Evolutionary conservation across 2,329 filamentous ascomycete genomes (phyloP), one percentile per base, ranked within the genome.

Genomic region (Ophidiomyces ophidiicola): DNA sequence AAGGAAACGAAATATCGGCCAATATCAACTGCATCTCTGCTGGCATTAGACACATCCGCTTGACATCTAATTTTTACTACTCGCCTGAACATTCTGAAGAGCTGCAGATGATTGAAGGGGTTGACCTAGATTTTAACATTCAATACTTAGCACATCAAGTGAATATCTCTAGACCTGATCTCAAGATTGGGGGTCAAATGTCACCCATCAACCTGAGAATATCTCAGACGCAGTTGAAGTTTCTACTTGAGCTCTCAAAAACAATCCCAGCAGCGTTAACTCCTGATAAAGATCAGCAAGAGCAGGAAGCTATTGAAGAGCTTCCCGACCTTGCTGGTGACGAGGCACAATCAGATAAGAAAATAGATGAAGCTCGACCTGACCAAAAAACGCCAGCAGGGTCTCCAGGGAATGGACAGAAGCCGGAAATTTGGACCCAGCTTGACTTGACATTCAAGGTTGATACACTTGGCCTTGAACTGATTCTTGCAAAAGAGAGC

Each of bases 81-180:
- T 60, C 74, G 0, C 70, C 78, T 2, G 74, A 77, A 23, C 63
- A 73, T 41, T 75, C 76, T 0, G 90, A 98, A 58, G 86, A 94
- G 56, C 68, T 98, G 5, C 85, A 98, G 56, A 81, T 99, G 67
- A 94, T 99, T 50, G 87, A 98, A 53, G 86, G 94, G 50, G 86
- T 98, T 8, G 90, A 98, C 56, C 67, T 99, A 17, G 83, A 82
- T 33, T 94, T 98, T 63, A 83, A 82, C 44, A 79, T 98, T 47
- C 92, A 82, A 2, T 88, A 94, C 59, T 76, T 87, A 1, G 88
- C 96, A 55, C 90, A 98, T 55, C 78, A 76, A 49, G 60, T 74
- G 21, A 82, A 81, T 10, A 68, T 73, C 38, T 79, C 90, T 53
- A 74, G 88, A 26, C 90, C 90, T 0, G 88, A 98, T 53, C 79